Base-by-base conservation (phyloP, 1,284 basidiomycete genomes). In the Lentinula novae-zelandiae region DNA sequence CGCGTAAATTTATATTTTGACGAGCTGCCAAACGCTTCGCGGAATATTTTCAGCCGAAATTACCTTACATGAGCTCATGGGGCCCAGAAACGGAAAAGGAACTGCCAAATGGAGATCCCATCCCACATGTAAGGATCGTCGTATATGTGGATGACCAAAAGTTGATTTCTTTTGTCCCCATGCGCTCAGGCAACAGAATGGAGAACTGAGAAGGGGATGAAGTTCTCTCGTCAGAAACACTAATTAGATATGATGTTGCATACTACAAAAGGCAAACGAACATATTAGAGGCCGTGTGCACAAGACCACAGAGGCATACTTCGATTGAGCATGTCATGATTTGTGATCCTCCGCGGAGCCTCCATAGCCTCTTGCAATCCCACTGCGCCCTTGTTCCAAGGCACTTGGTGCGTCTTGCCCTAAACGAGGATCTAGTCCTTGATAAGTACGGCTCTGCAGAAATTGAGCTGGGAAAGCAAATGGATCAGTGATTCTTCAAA, bases 321-420 rank as follows among this genome's bases (percentile, higher is more conserved):
- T 56, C 39, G 5, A 22, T 33, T 33, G 31, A n/a, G 17, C n/a
- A 34, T 31, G n/a, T 42, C 40, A 52, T 58, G 22, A 27, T 58
- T 44, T 42, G 20, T 31, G 1, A 5, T 52, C 34, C 4, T 46
- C 27, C 40, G 20, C 27, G 15, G 33, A 13, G 20, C 60, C 59
- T 33, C 53, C 76, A 72, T 99, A 98, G 4, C 91, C 93, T 64
- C 89, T 83, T 36, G 96, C 95, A 55, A 97, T 92, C 3, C 96
- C 96, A 65, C 83, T 92, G 61, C 93, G 78, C 1, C 94, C 96
- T 73, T 96, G 89, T 74, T 98, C 93, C 58, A 99, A 75, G 52
- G 87, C 69, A 63, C 90, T 85, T 0, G 96, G 95, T 8, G 81
- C 83, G 68, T 96, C 93, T 71, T 91, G 76, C 0, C 94, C 95